Base-by-base conservation (phyloP, 2,329 filamentous ascomycete genomes). In the Aquanectria penicillioides region DNA sequence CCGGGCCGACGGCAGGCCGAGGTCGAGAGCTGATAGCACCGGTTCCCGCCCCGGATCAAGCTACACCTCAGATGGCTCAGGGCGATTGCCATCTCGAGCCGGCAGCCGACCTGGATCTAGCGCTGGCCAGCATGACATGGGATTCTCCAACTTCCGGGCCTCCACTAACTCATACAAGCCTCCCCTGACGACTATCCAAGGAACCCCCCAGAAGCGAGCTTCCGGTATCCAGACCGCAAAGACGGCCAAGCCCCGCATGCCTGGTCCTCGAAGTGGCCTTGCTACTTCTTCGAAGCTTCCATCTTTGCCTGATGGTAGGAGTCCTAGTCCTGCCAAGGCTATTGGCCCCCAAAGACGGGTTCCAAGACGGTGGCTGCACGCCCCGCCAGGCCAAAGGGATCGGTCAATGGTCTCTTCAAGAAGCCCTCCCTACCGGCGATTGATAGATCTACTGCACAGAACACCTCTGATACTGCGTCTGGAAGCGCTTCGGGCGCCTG, bases 21-120 rank as follows among this genome's bases (percentile, higher is more conserved):
- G 74, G 17, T 84, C 83, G 3, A 75, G 82, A 13, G 77, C 80
- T 5, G 78, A 74, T 43, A 80, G 78, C 22, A 73, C 73, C n/a
- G 70, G 71, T 17, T 85, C 83, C 9, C 76, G 82, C 9, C 83
- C 83, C 3, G 78, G 80, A 69, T 92, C 74, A 64, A 90, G 78
- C 80, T 89, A 78, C 81, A 89, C 73, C 70, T 88, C 74, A 77
- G 91, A 79, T 78, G 83, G 71, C 66, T 90, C 82, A 73, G 84
- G 70, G 75, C 78, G 77, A 23, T 78, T 82, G 13, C 75, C 78
- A 0, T 83, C 83, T 18, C 80, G 80, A 25, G 81, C 80, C 31
- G 77, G 78, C 5, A 86, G 82, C 66, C 81, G 85, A 18, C 85
- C 82, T 7, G 82, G 83, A 2, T 87, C 86, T 3, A 84, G 81